Conservation (phyloP, 176 grass and related monocot species). For the Triticum dicoccoides region DNA sequence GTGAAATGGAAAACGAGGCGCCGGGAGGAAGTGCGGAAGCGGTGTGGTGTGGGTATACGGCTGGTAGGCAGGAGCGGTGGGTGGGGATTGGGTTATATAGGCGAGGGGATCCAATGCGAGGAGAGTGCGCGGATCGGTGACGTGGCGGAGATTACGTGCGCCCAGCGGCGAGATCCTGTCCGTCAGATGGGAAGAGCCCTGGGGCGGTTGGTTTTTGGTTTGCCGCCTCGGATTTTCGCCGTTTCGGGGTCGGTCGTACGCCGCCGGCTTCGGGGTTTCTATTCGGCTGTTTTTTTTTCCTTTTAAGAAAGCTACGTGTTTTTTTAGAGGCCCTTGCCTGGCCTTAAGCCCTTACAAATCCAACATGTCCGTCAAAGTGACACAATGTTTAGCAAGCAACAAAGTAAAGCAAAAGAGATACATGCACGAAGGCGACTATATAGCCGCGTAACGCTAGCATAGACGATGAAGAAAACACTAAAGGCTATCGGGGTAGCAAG, state of each 20-base stretch:
- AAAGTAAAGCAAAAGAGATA: too few relatives aligned
- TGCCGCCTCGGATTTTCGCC: conserved; percentile 30
- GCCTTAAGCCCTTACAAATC: too few relatives aligned
- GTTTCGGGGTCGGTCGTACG: not conserved
- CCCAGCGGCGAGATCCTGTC: not conserved
- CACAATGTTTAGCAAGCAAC: too few relatives aligned
- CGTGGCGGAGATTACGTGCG: not conserved
- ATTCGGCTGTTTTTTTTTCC: too few relatives aligned
- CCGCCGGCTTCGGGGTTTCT: too few relatives aligned
- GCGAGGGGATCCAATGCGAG: conserved; percentile 1
- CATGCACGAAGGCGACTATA: too few relatives aligned
- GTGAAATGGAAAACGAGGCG: not conserved
- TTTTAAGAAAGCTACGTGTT: too few relatives aligned
- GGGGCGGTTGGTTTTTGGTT: not conserved
- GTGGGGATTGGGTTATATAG: conserved; percentile 21
- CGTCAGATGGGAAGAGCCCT: conserved; percentile 30
- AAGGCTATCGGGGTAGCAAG: too few relatives aligned
- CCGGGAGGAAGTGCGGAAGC: not conserved
- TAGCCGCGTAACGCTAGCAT: too few relatives aligned
- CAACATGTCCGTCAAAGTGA: too few relatives aligned
- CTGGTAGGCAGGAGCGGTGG: not conserved
- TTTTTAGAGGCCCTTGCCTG: too few relatives aligned
- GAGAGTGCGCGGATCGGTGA: conserved; percentile 55
- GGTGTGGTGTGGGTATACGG: not conserved
- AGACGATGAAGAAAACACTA: too few relatives aligned